Evolutionary conservation across 352 stramenopile species (phyloP).

Genomic region (Discostella stelligera): DNA sequence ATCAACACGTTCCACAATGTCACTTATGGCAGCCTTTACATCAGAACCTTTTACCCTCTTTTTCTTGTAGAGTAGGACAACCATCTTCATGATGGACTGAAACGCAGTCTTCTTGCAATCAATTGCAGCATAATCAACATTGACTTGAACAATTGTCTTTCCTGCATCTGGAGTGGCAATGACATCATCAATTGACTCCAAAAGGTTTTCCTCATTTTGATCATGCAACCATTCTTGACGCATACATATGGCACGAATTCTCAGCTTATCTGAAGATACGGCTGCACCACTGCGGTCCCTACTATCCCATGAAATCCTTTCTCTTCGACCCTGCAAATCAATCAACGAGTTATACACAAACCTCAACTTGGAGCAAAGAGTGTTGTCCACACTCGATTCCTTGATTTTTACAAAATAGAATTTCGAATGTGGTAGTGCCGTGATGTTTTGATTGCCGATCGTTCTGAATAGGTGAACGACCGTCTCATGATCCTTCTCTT

Average conservation of each 20-base stretch:
- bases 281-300: too few relatives aligned
- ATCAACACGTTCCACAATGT: constrained; percentile 74
- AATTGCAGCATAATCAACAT: constrained; percentile 50
- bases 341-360: constrained; percentile 96
- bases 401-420: constrained; percentile 80
- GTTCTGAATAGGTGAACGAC: constrained; percentile 90
- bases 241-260: constrained; percentile 58
- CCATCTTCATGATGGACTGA: constrained; percentile 53
- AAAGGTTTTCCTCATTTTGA: constrained; percentile 61
- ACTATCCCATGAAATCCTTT: too few relatives aligned
- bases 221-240: constrained; percentile 62
- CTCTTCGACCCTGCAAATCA: too few relatives aligned
- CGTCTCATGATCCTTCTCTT: constrained; percentile 95
- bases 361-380: constrained; percentile 83
- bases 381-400: constrained; percentile 59
- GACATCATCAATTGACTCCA: constrained; percentile 67
- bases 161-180: constrained; percentile 50
- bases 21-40: constrained; percentile 44
- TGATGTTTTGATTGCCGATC: constrained; percentile 75
- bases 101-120: constrained; percentile 71
- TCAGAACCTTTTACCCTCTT: constrained; percentile 51
- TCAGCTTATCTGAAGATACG: constrained; percentile 38
- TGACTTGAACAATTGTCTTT: constrained; percentile 55
- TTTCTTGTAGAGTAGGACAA: constrained; percentile 59
- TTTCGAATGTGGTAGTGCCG: constrained; percentile 64